A percentile compares a stretch with the other conserved stretches of the same genome.
These are phyloP conservation scores for Saccharomycopsis capsularis DNA, from an alignment of 805 yeast genomes.

Conservation along the genomic window DNA sequence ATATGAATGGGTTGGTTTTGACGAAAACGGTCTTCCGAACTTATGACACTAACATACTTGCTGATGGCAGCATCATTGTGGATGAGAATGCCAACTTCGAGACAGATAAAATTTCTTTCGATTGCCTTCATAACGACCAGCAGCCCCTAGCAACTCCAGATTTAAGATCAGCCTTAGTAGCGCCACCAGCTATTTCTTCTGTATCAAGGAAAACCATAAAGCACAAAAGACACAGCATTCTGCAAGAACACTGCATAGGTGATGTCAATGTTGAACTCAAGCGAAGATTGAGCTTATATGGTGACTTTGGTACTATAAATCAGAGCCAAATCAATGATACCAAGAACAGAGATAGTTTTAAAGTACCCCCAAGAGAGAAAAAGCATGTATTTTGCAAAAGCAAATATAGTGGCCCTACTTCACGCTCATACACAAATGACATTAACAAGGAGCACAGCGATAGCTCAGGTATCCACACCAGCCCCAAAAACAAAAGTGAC, in stretches of 20 bases:
- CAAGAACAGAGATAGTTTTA: too few relatives aligned
- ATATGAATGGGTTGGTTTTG: conserved; percentile 6
- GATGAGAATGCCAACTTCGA: background rate
- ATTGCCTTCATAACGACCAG: background rate
- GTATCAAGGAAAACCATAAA: background rate
- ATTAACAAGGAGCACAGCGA: background rate
- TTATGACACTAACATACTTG: too few relatives aligned
- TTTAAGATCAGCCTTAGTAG: background rate
- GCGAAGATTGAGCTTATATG: background rate
- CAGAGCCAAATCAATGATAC: background rate
- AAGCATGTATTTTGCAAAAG: conserved; percentile 2
- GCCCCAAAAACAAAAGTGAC: background rate
- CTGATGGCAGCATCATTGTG: too few relatives aligned
- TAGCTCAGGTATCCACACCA: background rate
- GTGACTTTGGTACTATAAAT: background rate
- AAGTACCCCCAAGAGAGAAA: background rate
- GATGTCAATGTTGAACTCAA: background rate
- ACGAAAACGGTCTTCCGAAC: background rate
- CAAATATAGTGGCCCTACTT: conserved; percentile 6
- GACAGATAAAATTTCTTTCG: too few relatives aligned
- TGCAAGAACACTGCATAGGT: background rate
- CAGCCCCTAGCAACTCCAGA: too few relatives aligned
- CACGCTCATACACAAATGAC: background rate
- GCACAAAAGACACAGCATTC: background rate
- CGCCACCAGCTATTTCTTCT: background rate